Base-by-base conservation (phyloP, 179 eudicot species). In the Carnegiea gigantea region DNA sequence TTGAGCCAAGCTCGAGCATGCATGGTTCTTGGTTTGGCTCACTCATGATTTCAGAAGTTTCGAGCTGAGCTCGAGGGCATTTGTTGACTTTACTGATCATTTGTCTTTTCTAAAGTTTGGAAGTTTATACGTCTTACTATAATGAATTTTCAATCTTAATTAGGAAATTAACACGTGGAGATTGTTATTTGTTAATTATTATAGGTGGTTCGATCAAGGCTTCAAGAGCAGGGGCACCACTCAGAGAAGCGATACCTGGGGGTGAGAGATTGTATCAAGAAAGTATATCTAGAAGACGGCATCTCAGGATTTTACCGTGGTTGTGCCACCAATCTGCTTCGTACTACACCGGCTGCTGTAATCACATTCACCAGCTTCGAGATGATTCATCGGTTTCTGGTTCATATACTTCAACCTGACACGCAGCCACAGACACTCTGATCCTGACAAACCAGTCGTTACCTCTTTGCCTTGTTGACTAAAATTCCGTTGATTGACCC, bases 321-420 rank as follows among this genome's bases (percentile, higher is more conserved):
- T 67, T 96, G 99, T 85, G 98, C 93, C 49, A 96, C 92, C 76
- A 96, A 96, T 83, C 81, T 96, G 79, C 81, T 96, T 75, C 87
- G 99, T 86, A 92, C 99, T 9, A 96, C 98, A 73, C 99, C 99
- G 48, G 96, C 98, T 80, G 98, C 98, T 77, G 95, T 94, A 57
- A 96, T 94, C 78, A 96, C 99, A 60, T 94, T 96, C 80, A 96
- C 98, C 83, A 96, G 99, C 90, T 96, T 92, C 78, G 99, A 96
- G 87, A 94, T 95, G 98, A 92, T 94, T 77, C 98, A 95, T 79
- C 93, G 97, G 28, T 94, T 87, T 87, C 92, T 92, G 59, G 88
- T 92, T 67, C 85, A 86, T 65, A n/a, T 75, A 13, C 83, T 88
- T 80, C 86, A 92, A 40, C 87, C 95, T 10, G 93, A 91, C 80